Base-by-base conservation (phyloP, 257 asterid species). In the Jacaranda copaia region DNA sequence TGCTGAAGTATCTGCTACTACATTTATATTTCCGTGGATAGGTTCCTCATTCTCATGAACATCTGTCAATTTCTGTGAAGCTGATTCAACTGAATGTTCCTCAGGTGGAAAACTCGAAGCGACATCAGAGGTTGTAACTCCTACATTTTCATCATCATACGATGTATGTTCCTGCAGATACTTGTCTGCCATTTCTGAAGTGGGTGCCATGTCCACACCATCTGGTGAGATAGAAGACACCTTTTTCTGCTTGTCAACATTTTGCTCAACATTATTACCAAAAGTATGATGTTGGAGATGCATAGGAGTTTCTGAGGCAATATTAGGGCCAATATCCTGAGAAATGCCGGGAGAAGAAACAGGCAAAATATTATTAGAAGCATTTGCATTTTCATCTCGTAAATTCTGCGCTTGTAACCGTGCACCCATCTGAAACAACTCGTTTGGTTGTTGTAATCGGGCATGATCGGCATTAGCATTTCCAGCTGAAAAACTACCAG, bases 241-340 rank as follows among this genome's bases (percentile, higher is more conserved):
- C 53, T 76, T 12, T 13, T 59, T 81, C 43, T 76, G 83, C 75
- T 51, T 60, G 68, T 60, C 72, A 75, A 76, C 85, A 72, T 75
- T 53, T 73, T 79, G 84, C 20, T 40, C 80, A 18, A 60, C 68
- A 14, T 53, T n/a, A 64, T 78, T 78, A 8, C 83, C 78, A 75
- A 76, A 75, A 52, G 75, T 35, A 77, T 68, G 88, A 79, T 86
- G 91, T 1, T 86, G 92, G 73, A 77, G 63, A 69, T 61, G 83
- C 55, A 76, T 18, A 18, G 86, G 75, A 49, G 84, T 57, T 58
- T 78, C 87, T 67, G 84, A 77, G 51, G 67, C 78, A 79, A 81
- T 85, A 77, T 20, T 79, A 43, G 79, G 85, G 68, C 77, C 62
- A 20, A 49, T 67, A 76, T 81, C 88, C 76, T 72, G 81, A 56